Conservation (phyloP, 495 filamentous ascomycete genomes). For the Pyrenula aspistea region DNA sequence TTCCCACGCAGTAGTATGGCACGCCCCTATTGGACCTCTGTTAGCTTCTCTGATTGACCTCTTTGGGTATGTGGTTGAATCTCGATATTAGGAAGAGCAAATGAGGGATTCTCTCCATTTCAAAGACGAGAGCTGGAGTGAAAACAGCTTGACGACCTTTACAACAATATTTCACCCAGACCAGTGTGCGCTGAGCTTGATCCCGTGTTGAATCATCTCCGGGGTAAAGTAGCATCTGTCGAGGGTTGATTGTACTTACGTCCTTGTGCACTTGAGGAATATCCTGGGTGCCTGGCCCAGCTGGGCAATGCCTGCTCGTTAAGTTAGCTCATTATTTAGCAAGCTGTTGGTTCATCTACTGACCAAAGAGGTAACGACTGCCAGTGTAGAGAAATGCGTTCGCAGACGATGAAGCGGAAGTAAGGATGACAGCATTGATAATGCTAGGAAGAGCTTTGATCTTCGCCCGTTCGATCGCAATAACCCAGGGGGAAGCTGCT, state of each 20-base stretch:
- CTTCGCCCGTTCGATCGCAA: slow-evolving; percentile 34
- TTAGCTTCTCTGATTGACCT: too few relatives aligned
- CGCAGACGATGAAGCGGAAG: slow-evolving; percentile 57
- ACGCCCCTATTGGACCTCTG: background rate
- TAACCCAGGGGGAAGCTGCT: slow-evolving; percentile 37
- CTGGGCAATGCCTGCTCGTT: slow-evolving; percentile 51
- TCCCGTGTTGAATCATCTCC: too few relatives aligned
- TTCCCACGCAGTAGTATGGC: slow-evolving; percentile 36
- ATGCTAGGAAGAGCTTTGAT: slow-evolving; percentile 45
- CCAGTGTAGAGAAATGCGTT: slow-evolving; percentile 77
- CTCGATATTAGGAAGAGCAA: too few relatives aligned
- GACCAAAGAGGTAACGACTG: slow-evolving; percentile 59
- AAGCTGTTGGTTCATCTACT: too few relatives aligned
- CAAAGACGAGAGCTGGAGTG: too few relatives aligned
- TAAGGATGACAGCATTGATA: slow-evolving; percentile 62
- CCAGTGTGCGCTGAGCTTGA: too few relatives aligned
- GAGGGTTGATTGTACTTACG: background rate
- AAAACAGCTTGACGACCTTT: too few relatives aligned
- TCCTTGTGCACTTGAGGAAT: slow-evolving; percentile 38
- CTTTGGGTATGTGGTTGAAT: too few relatives aligned
- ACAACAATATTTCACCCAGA: too few relatives aligned
- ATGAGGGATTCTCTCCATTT: too few relatives aligned
- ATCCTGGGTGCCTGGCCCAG: slow-evolving; percentile 51
- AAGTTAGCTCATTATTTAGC: too few relatives aligned
- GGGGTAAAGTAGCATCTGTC: too few relatives aligned